Evolutionary conservation across 805 yeast genomes (phyloP), one percentile per base, ranked within the genome.

Genomic region (Zygoascus ofunaensis): DNA sequence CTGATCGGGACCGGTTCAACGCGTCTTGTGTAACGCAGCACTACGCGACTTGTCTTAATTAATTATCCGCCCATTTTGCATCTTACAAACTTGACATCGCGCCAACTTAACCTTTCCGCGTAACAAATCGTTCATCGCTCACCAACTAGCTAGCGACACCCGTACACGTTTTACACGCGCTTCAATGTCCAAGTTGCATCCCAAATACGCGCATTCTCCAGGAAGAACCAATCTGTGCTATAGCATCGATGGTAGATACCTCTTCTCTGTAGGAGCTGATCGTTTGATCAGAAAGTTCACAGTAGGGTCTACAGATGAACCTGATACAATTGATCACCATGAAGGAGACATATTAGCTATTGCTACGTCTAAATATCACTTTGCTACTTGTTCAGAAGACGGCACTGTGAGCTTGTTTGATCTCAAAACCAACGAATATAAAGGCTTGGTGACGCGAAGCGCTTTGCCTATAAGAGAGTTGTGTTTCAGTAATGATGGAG

Each of bases 321-420:
- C 69, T 30, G 59, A 47, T 18, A 55, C 60, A 15, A 42, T 60
- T 12, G 66, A 63, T 21, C 49, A 49, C 20, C 55, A 47, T 17
- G 51, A 50, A 19, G 44, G 41, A 7, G 48, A 42, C 34, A 58
- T 58, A 21, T 42, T 51, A 14, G 55, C 54, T 14, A 45, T 64
- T n/a, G 59, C 59, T 2, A 48, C 55, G 5, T 46, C 57, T 14
- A 49, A 26, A 5, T 28, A 42, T 5, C 50, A 52, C n/a, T 55
- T 73, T 43, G 73, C 63, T 4, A 62, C 71, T 42, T 65, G 70
- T 48, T 63, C 72, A 14, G 70, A 68, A 30, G 72, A 70, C 54
- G 77, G 77, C 3, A 45, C 55, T 3, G 64, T 59, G 4, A 51
- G 47, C 19, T 39, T 64, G 39, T 63, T 50, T 46, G 54, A 58